Conservation (phyloP, 2,329 filamentous ascomycete genomes). For the Lachnellula suecica region DNA sequence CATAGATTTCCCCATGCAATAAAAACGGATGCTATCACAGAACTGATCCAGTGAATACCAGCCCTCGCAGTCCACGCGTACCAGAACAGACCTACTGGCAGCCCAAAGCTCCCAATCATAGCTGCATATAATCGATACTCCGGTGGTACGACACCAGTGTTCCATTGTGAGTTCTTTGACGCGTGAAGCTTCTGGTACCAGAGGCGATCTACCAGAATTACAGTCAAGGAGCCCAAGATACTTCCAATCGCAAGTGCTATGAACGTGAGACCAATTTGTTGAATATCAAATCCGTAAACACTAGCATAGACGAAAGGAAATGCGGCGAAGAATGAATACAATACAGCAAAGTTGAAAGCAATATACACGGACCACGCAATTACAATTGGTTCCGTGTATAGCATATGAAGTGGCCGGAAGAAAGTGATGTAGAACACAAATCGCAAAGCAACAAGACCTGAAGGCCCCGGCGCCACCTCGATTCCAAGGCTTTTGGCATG, state of each 20-base stretch:
- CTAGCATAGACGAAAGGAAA: slow-evolving; percentile 47
- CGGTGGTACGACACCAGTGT: slow-evolving; percentile 34
- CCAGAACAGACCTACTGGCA: slow-evolving; percentile 56
- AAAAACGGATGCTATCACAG: slow-evolving; percentile 39
- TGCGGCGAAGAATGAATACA: slow-evolving; percentile 52
- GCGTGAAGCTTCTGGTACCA: slow-evolving; percentile 35
- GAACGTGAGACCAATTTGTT: slow-evolving; percentile 17
- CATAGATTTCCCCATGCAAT: slow-evolving; percentile 61
- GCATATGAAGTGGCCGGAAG: slow-evolving; percentile 50
- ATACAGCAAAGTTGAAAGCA: slow-evolving; percentile 48
- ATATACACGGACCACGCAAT: slow-evolving; percentile 52
- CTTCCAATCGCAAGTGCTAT: slow-evolving; percentile 15
- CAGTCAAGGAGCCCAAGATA: slow-evolving; percentile 25
- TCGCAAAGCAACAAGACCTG: slow-evolving; percentile 5
- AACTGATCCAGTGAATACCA: slow-evolving; percentile 14
- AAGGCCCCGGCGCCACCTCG: neutral
- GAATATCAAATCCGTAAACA: slow-evolving; percentile 43
- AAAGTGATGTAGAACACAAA: slow-evolving; percentile 10
- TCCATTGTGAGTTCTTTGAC: neutral
- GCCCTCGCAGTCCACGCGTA: slow-evolving; percentile 33
- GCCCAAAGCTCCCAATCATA: slow-evolving; percentile 53
- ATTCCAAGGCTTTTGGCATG: neutral
- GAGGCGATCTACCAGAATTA: slow-evolving; percentile 39
- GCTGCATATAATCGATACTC: slow-evolving; percentile 57
- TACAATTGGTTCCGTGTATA: slow-evolving; percentile 63